phyloP scores from a whole-genome alignment of 371 early-diverging fungal species.

The Mucor mucedo region DNA sequence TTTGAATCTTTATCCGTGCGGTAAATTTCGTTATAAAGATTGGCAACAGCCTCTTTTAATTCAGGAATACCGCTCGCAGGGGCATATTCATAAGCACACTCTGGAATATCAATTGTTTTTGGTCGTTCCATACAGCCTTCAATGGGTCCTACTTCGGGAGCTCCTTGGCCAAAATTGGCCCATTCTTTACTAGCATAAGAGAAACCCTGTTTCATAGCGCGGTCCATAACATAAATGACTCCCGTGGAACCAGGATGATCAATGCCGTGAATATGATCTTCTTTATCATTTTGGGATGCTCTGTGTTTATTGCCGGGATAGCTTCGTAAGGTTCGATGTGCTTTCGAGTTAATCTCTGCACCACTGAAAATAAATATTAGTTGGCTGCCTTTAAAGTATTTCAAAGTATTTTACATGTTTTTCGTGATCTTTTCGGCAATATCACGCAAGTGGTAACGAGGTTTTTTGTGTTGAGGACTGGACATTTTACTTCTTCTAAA shows the following conservation, averaged over 20 bases:
- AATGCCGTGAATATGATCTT: conserved; percentile 35
- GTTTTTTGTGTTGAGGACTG: neutral
- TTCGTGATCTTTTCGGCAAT: conserved; percentile 25
- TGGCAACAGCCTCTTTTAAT: conserved; percentile 48
- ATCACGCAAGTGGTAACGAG: conserved; percentile 28
- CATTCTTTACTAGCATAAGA: conserved; percentile 35
- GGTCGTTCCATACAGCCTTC: conserved; percentile 49
- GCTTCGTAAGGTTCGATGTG: conserved; percentile 41
- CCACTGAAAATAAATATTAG: neutral
- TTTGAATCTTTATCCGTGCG: conserved; percentile 43
- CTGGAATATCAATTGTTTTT: conserved; percentile 26
- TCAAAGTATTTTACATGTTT: conserved; percentile 13
- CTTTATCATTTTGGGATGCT: conserved; percentile 9
- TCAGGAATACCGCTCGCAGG: conserved; percentile 44
- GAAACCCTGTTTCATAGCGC: conserved; percentile 51
- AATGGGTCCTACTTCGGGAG: conserved; percentile 55
- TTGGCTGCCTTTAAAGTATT: too few species aligned
- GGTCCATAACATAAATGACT: conserved; percentile 60
- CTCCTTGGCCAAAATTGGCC: conserved; percentile 63
- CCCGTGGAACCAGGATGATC: conserved; percentile 56
- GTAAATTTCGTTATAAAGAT: conserved; percentile 53
- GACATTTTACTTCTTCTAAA: too few species aligned
- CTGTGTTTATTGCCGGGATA: conserved; percentile 44
- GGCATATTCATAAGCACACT: conserved; percentile 42
- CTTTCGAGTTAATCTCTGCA: conserved; percentile 32